These are phyloP conservation scores for Spirogloea muscicola DNA, from an alignment of 139 green algal genomes.

Conservation along the genomic window DNA sequence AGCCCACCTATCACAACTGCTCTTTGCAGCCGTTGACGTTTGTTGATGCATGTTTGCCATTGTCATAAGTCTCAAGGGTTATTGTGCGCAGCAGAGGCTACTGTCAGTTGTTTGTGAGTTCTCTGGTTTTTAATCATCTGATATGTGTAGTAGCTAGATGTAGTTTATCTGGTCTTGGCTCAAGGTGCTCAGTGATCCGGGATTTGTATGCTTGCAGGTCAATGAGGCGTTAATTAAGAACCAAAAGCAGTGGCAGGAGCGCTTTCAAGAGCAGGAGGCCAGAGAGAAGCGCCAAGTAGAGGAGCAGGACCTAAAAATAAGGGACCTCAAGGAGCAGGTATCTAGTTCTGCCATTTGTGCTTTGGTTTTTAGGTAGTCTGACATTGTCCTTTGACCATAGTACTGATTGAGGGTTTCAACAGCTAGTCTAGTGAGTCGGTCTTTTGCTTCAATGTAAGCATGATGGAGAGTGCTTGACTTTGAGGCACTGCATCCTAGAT, in stretches of 20 bases:
- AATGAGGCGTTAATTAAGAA: conserved; percentile 39
- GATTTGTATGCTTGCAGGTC: too few species aligned
- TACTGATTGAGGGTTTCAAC: conserved; percentile 16
- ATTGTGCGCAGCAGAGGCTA: too few species aligned
- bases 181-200: too few species aligned
- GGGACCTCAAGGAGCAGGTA: conserved; percentile 43
- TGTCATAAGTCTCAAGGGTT: too few species aligned
- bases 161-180: too few species aligned
- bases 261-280: conserved; percentile 27
- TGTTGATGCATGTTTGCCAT: too few species aligned
- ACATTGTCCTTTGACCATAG: not conserved
- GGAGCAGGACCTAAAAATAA: conserved; percentile 5
- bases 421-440: not conserved
- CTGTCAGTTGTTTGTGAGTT: too few species aligned
- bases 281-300: conserved; percentile 13
- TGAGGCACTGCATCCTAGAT: not conserved
- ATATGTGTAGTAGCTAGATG: too few species aligned
- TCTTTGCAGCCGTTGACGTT: too few species aligned
- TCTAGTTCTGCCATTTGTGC: too few species aligned
- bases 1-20: too few species aligned
- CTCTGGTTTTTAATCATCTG: too few species aligned
- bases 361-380: not conserved
- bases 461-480: not conserved
- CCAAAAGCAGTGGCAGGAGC: conserved; percentile 44
- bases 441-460: not conserved